Evolutionary conservation across 2,329 filamentous ascomycete species (phyloP).

Genomic region (Ilyonectria mors-panacis): DNA sequence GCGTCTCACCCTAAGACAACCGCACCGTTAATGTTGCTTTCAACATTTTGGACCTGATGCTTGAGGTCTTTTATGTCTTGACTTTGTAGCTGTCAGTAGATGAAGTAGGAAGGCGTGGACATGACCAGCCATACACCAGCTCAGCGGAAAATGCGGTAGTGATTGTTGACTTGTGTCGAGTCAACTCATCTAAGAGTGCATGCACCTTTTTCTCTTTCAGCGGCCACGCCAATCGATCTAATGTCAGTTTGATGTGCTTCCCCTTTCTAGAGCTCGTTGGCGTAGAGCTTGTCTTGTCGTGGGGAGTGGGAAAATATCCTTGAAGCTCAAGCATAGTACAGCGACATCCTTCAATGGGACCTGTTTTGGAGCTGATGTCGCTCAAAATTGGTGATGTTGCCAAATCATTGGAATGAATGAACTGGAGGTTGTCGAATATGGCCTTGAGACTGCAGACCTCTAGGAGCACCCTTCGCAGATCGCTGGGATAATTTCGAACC

Average conservation of each 20-base stretch:
- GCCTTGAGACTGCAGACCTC: background rate
- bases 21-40: background rate
- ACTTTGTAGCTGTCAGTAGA: background rate
- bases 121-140: background rate
- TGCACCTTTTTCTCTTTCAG: background rate
- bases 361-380: background rate
- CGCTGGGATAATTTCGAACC: background rate
- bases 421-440: constrained; percentile 11
- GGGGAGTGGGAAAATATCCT: background rate
- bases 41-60: background rate
- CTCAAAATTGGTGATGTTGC: background rate
- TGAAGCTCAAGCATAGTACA: background rate
- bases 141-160: background rate
- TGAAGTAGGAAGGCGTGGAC: background rate
- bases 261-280: too few species aligned
- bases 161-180: background rate
- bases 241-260: too few species aligned
- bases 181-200: background rate
- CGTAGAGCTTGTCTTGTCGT: background rate
- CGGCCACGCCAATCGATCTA: background rate
- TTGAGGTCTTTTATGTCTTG: background rate
- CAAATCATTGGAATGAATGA: background rate
- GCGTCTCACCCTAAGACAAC: background rate
- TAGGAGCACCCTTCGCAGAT: constrained; percentile 3
- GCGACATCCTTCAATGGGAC: background rate